phyloP scores from a whole-genome alignment of 441 rosid species.

The Corymbia citriodora region DNA sequence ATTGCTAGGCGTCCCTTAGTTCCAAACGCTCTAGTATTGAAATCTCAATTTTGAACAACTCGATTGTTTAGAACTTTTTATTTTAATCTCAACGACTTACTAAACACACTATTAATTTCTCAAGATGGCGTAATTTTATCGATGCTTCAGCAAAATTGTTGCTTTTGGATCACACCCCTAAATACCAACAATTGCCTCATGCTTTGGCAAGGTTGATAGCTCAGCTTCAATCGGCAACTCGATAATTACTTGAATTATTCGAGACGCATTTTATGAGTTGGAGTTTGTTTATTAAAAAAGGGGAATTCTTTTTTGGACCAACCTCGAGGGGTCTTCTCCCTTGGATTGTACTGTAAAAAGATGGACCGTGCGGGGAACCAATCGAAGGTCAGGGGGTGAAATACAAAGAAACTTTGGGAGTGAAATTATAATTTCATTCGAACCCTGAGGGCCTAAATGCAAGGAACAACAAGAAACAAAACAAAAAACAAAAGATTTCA shows the following conservation, averaged over 20 bases:
- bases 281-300: not conserved
- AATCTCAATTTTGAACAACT: not conserved
- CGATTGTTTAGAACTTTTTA: not conserved
- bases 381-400: not conserved
- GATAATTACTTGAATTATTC: not conserved
- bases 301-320: not conserved
- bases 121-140: accelerated
- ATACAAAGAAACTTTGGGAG: not conserved
- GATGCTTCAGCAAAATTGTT: not conserved
- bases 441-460: not conserved
- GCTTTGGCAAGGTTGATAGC: not conserved
- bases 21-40: accelerated
- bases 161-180: not conserved
- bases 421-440: not conserved
- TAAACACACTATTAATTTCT: not conserved
- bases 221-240: not conserved
- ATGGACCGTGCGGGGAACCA: not conserved
- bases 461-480: not conserved
- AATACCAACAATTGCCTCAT: accelerated
- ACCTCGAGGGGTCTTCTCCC: not conserved
- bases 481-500: not conserved
- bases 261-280: not conserved
- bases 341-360: not conserved
- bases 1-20: not conserved
- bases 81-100: not conserved